Evolutionary conservation across 805 yeast species (phyloP).

Genomic region (Hanseniaspora mollemarum): DNA sequence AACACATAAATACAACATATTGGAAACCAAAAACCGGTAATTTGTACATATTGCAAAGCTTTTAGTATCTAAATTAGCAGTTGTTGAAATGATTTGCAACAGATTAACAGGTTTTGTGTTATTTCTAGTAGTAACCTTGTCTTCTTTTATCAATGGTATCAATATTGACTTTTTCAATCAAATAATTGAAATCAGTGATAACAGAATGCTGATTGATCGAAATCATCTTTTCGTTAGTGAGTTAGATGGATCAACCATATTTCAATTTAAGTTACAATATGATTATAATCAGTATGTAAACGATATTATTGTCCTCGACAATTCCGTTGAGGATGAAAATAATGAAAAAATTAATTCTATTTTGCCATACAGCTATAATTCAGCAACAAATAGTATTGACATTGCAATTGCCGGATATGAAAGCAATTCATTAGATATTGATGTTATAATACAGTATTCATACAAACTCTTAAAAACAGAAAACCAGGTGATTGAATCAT

Average conservation of each 20-base stretch:
- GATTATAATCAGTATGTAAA: not conserved
- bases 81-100: not conserved
- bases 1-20: too few relatives aligned
- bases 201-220: conserved; percentile 14
- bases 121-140: not conserved
- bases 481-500: conserved; percentile 5
- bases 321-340: not conserved
- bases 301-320: conserved; percentile 10
- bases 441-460: conserved; percentile 6
- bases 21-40: too few relatives aligned
- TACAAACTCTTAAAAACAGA: not conserved
- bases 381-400: conserved; percentile 6
- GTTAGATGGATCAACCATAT: not conserved
- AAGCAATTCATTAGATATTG: not conserved
- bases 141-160: not conserved
- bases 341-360: not conserved
- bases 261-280: conserved; percentile 5
- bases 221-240: conserved; percentile 7
- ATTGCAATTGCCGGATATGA: conserved; percentile 1
- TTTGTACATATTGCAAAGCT: too few relatives aligned
- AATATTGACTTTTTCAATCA: conserved; percentile 12
- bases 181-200: conserved; percentile 9
- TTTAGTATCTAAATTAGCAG: not conserved
- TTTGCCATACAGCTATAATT: conserved; percentile 3
- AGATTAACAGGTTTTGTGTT: not conserved